Percentiles rank a stretch among this genome's conserved stretches.
Evolutionary conservation across 1,284 basidiomycete genomes (phyloP).

Genomic region (Ceratobasidium sp.): DNA sequence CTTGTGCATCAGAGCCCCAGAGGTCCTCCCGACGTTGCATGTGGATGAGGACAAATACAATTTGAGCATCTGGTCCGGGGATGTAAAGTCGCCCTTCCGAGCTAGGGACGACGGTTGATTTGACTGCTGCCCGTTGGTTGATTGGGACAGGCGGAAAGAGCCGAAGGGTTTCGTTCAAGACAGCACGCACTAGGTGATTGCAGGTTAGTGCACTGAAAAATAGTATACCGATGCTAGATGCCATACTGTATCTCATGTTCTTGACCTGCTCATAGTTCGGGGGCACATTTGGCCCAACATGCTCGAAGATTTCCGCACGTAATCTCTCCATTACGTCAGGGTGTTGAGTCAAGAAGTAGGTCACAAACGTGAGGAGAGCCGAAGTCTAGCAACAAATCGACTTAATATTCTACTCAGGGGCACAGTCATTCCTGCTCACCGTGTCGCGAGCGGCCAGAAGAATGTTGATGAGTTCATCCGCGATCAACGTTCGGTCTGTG

Average conservation of each 20-base stretch:
- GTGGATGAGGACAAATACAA: background rate
- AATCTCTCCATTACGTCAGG: conserved; percentile 44
- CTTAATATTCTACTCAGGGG: background rate
- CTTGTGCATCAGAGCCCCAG: conserved; percentile 41
- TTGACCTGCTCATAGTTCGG: conserved; percentile 42
- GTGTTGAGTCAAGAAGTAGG: conserved; percentile 49
- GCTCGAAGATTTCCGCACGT: conserved; percentile 41
- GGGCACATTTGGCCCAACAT: conserved; percentile 26
- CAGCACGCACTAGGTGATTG: conserved; percentile 35
- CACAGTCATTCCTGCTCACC: conserved; percentile 42
- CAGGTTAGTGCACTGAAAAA: conserved; percentile 6
- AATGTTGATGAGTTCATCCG: conserved; percentile 51
- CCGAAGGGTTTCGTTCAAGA: conserved; percentile 39
- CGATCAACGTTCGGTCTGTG: conserved; percentile 46
- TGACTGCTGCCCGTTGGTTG: conserved; percentile 13
- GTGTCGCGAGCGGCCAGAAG: conserved; percentile 51
- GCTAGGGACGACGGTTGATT: background rate
- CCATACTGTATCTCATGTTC: conserved; percentile 41
- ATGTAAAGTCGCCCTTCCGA: background rate
- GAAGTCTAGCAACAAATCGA: conserved; percentile 18
- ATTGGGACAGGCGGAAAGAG: conserved; percentile 40
- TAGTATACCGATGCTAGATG: conserved; percentile 21
- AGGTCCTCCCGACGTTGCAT: conserved; percentile 38
- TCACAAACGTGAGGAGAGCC: conserved; percentile 14
- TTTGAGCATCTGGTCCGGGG: background rate